phyloP scores from a whole-genome alignment of 768 basidiomycete genomes.

The Kwoniella dejecticola region DNA sequence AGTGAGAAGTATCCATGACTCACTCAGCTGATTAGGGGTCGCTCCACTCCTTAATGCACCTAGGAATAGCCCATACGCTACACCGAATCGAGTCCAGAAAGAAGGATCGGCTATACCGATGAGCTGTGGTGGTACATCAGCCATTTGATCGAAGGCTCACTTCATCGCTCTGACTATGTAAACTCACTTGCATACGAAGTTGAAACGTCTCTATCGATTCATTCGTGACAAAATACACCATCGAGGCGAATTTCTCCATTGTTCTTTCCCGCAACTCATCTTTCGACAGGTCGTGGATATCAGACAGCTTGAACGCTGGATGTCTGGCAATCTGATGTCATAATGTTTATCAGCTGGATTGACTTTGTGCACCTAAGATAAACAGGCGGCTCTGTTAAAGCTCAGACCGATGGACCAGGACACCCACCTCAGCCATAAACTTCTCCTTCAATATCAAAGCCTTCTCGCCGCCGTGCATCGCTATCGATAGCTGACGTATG shows the following conservation, averaged over 20 bases:
- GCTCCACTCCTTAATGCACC: constrained; percentile 57
- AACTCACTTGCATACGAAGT: constrained; percentile 57
- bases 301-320: constrained; percentile 56
- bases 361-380: constrained; percentile 1
- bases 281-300: constrained; percentile 57
- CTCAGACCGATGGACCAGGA: no score
- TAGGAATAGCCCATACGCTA: constrained; percentile 56
- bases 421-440: constrained; percentile 54
- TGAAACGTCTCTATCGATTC: constrained; percentile 57
- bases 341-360: neutral
- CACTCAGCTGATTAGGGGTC: constrained; percentile 56
- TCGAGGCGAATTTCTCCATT: constrained; percentile 58
- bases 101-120: constrained; percentile 56
- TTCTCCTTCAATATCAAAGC: constrained; percentile 53
- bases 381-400: neutral
- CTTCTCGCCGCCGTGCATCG: constrained; percentile 55
- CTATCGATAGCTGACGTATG: constrained; percentile 49
- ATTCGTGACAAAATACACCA: constrained; percentile 58
- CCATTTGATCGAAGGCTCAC: neutral
- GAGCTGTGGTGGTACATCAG: constrained; percentile 22
- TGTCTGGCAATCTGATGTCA: constrained; percentile 52
- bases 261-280: constrained; percentile 56
- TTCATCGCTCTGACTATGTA: no score
- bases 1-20: no score
- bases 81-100: constrained; percentile 58